Evolutionary conservation across 2,329 filamentous ascomycete genomes (phyloP), one percentile per base, ranked within the genome.

Genomic region (Hortaea sp.): DNA sequence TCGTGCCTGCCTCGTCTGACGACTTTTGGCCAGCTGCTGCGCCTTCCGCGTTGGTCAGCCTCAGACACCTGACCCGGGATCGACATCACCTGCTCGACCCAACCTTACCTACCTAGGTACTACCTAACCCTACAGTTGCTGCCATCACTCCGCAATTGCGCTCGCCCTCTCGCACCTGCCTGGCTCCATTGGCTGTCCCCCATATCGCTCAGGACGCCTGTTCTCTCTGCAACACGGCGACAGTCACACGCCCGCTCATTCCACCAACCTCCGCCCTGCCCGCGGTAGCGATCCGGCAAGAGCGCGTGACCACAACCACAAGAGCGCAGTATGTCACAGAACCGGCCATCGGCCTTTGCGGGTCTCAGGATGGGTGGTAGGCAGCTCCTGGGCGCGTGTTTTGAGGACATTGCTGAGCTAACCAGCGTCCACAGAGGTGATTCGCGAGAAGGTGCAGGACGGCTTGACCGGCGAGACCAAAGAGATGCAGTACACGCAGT

Each of bases 361-460:
- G 81, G 77, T 67, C 71, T 97, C 75, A 86, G 90, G 74, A 95
- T 97, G 88, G 92, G 90, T 81, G 92, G 90, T 95, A 77, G 83
- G 87, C 29, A 10, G 28, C 29, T 29, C 13, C 44, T 11, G 7
- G 28, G 7, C 40, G 27, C 20, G 7, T 27, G 9, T 42, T 12
- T 12, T 28, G 9, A n/a, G 13, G 30, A 37, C 6, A 67, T 57
- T 54, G 53, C 52, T 53, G 48, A 57, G 57, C 68, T 70, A 60
- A 71, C 62, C 30, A 39, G 31, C n/a, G 32, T 39, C 40, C 42
- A 20, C 20, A 97, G 92, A 98, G 77, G 85, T 97, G 56, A 88
- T 98, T 66, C 88, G 88, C 67, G 92, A 98, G 73, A 97, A 95
- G 74, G 92, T 98, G 57, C 92, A 98, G 69, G 92, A 98, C 76